A percentile compares a stretch with the other conserved stretches of the same genome.
Evolutionary conservation across 2,329 filamentous ascomycete species (phyloP).

Genomic region (Fusarium sp.): DNA sequence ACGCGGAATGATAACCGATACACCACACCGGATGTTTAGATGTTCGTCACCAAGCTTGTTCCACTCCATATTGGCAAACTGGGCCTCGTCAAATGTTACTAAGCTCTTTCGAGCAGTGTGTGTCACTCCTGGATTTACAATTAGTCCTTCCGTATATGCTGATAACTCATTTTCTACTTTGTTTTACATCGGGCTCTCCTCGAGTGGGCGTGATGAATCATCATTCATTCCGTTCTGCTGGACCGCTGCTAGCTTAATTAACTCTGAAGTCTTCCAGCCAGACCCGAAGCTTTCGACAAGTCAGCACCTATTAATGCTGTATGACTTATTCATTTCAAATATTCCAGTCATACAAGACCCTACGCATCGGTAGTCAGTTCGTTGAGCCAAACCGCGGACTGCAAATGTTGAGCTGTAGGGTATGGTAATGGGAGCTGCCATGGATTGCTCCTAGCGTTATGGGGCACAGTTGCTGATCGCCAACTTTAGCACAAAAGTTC

Average conservation of each 20-base stretch:
- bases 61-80: accelerated
- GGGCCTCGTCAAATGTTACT: not conserved
- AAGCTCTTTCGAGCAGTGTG: not conserved
- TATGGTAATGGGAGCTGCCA: not conserved
- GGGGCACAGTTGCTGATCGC: not conserved
- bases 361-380: not conserved
- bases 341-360: not conserved
- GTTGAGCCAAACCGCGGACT: no score
- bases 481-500: not conserved
- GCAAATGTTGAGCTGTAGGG: not conserved
- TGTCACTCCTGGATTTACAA: not conserved
- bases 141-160: accelerated
- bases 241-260: accelerated
- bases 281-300: accelerated
- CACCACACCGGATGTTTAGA: slow-evolving; percentile 13
- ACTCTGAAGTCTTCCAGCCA: accelerated
- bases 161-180: accelerated
- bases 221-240: accelerated
- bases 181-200: no score
- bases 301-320: accelerated
- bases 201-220: not conserved
- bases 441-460: no score
- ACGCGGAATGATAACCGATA: slow-evolving; percentile 29
- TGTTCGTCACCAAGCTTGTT: not conserved
- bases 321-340: not conserved